Evolutionary conservation across 2,329 filamentous ascomycete genomes (phyloP), one percentile per base, ranked within the genome.

Genomic region (Oidium heveae): DNA sequence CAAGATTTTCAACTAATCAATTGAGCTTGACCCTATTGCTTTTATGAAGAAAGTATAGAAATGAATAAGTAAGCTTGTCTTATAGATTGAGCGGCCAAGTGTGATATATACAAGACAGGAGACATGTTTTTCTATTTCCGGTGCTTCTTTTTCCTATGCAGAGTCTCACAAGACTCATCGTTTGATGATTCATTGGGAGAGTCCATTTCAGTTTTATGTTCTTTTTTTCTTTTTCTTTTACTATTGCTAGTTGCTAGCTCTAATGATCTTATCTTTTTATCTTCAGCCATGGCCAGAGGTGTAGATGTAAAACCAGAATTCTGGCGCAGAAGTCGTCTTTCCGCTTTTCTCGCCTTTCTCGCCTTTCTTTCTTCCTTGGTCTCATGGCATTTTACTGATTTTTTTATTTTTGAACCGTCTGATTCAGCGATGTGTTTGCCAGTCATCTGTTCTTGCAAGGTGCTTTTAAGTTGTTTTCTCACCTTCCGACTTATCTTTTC

Each of bases 261-360:
- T 28, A 28, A 28, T 28, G 24, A 6, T 28, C 24, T 28, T 28
- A 28, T 28, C 24, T 28, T 28, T 28, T 28, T 28, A 6, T 28
- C 24, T 28, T 28, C 24, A 3, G 24, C 6, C 24, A 28, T 28
- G 10, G 36, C 12, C 4, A n/a, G 36, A 13, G 36, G 16, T 13
- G 4, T 39, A 39, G 36, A 39, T 13, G 16, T 39, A n/a, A n/a
- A 4, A n/a, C 16, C 3, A 4, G 36, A 2, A 2, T 39, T 13
- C 12, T 39, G 3, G 36, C 36, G 36, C 16, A 13, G 36, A 39
- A 39, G 12, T 13, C 36, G 36, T 39, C 16, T 39, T 46, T 61
- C 67, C 59, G 58, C 66, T 66, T n/a, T n/a, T n/a, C n/a, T n/a
- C n/a, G n/a, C n/a, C n/a, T 66, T 71, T 61, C 63, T 68, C 54